Conservation (phyloP, 83 land plant genomes). For the Diphasiastrum complanatum region DNA sequence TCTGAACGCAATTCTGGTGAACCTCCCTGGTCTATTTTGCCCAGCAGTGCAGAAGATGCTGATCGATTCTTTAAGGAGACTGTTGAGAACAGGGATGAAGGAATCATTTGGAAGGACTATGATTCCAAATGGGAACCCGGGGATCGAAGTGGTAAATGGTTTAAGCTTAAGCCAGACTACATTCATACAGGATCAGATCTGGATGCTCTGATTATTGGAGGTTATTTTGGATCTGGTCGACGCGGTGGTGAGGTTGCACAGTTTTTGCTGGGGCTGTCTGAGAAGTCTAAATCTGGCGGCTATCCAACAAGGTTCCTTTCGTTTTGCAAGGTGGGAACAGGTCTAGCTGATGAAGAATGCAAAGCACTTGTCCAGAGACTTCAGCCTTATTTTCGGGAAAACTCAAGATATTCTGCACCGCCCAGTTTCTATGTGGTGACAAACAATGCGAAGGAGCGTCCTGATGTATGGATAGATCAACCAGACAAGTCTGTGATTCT, state of each 20-base stretch:
- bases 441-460: slow-evolving; percentile 87
- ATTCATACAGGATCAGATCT: slow-evolving; percentile 75
- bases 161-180: slow-evolving; percentile 95
- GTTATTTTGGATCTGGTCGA: slow-evolving; percentile 64
- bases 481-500: slow-evolving; percentile 83
- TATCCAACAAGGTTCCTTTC: slow-evolving; percentile 79
- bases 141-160: slow-evolving; percentile 94
- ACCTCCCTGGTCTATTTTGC: slow-evolving; percentile 68
- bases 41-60: slow-evolving; percentile 55
- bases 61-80: slow-evolving; percentile 79
- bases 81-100: slow-evolving; percentile 92
- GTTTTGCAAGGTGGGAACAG: slow-evolving; percentile 91
- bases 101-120: slow-evolving; percentile 84
- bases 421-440: slow-evolving; percentile 79
- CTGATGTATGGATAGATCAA: slow-evolving; percentile 96
- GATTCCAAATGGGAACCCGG: slow-evolving; percentile 98
- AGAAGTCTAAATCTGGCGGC: slow-evolving; percentile 44
- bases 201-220: slow-evolving; percentile 91
- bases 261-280: slow-evolving; percentile 83
- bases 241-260: slow-evolving; percentile 55
- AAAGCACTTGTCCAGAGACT: slow-evolving; percentile 64
- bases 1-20: slow-evolving; percentile 50
- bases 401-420: slow-evolving; percentile 9
- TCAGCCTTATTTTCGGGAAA: slow-evolving; percentile 77
- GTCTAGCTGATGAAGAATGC: slow-evolving; percentile 82